Conservation (phyloP, 805 yeast genomes). For the Candida tammaniensis region DNA sequence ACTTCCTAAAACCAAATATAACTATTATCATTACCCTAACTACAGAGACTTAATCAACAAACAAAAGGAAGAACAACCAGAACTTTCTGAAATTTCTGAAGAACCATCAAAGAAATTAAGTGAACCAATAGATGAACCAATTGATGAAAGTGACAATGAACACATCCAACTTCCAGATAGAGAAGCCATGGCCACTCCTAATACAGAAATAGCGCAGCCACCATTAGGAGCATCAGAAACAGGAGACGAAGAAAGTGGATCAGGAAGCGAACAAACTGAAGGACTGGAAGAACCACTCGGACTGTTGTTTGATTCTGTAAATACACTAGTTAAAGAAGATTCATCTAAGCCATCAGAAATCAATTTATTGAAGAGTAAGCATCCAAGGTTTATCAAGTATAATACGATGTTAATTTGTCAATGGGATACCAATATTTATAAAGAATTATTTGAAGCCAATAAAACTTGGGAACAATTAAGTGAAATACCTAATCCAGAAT, state of each 20-base stretch:
- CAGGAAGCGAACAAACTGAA: conserved; percentile 6
- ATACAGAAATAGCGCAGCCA: conserved; percentile 3
- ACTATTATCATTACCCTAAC: conserved; percentile 31
- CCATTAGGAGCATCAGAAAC: conserved; percentile 5
- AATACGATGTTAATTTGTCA: conserved; percentile 53
- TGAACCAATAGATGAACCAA: conserved; percentile 3
- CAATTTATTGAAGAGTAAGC: conserved; percentile 9
- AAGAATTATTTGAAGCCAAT: conserved; percentile 51
- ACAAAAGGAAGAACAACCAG: conserved; percentile 4
- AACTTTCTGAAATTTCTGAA: background rate
- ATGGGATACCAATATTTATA: conserved; percentile 53
- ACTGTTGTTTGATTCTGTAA: conserved; percentile 19
- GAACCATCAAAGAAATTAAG: background rate
- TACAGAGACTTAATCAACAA: conserved; percentile 4
- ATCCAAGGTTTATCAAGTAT: conserved; percentile 19
- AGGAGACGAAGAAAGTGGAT: conserved; percentile 1
- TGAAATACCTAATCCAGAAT: conserved; percentile 48
- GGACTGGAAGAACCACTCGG: conserved; percentile 13
- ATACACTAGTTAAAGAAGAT: conserved; percentile 12
- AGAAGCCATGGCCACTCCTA: conserved; percentile 8
- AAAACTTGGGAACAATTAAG: conserved; percentile 54
- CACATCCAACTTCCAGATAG: conserved; percentile 1
- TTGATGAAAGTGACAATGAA: conserved; percentile 1
- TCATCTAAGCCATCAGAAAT: background rate
- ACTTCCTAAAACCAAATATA: conserved; percentile 26